Conservation (phyloP, 306 rosid species). For the Cucurbita moschata region DNA sequence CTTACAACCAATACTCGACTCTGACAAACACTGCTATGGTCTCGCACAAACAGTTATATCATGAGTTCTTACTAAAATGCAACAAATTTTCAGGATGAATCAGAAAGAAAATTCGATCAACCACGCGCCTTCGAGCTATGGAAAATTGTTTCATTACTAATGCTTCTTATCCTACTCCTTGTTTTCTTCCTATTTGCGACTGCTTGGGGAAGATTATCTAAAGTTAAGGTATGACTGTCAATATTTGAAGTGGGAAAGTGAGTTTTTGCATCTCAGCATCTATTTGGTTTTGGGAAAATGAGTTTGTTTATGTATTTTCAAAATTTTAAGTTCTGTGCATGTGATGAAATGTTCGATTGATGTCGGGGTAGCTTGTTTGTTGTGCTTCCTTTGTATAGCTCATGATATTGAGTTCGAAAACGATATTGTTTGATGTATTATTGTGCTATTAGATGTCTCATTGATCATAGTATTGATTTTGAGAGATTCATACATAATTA, state of each 20-base stretch:
- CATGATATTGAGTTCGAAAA: background rate
- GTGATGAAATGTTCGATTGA: too few species aligned
- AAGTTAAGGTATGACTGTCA: constrained; percentile 41
- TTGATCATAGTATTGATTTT: background rate
- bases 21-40: background rate
- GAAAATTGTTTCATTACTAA: constrained; percentile 28
- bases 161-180: constrained; percentile 23
- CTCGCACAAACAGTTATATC: background rate
- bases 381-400: background rate
- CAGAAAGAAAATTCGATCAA: constrained; percentile 24
- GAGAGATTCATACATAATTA: background rate
- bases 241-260: background rate
- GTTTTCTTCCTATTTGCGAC: constrained; percentile 33
- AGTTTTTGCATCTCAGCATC: background rate
- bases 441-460: background rate
- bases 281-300: background rate
- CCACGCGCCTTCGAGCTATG: constrained; percentile 17
- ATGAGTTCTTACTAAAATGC: background rate
- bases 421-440: background rate
- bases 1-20: background rate
- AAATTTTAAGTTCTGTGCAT: too few species aligned
- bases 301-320: too few species aligned
- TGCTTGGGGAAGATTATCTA: constrained; percentile 54
- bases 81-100: constrained; percentile 32
- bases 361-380: too few species aligned